Evolutionary conservation across 345 rosid genomes (phyloP), one percentile per base, ranked within the genome.

Genomic region (Viola odorata): DNA sequence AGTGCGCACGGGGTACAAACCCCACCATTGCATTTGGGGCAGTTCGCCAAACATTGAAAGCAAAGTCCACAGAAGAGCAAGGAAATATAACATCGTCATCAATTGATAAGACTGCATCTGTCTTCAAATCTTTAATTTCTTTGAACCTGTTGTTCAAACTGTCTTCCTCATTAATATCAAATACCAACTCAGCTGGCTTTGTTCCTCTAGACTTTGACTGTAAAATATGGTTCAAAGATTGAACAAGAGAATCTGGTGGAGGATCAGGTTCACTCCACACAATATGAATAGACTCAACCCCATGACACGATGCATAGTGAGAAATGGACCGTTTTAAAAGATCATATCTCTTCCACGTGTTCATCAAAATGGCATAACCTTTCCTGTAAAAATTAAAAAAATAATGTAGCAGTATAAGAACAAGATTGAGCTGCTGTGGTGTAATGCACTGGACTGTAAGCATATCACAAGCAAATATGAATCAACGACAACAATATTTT

Each of bases 181-280:
- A 87, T 50, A 67, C 72, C 74, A 92, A 75, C 62, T 89, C 87
- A 53, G 82, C 82, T 36, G 48, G 73, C 53, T 50, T 85, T 51
- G 70, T 74, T 39, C 77, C 75, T 74, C 66, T 69, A 6, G 87
- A 80, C 23, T 82, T 85, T 45, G 65, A 78, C 72, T 67, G 62
- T 0, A 83, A 23, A 64, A 82, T 68, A 3, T 61, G 79, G 48
- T 79, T 72, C 52, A 92, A 75, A 64, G 59, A 76, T 61, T 70
- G 64, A 48, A 71, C 63, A 61, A 92, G 96, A 58, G 84, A 84
- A 44, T 80, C 80, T 8, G 97, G 81, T 38, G 98, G 98, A 76
- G 94, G 94, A 58, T 79, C 76, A 38, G 97, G 98, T 71, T 92
- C 98, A 59, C 97, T 92, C 98, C 98, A 92, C n/a, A 92, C 87